Base-by-base conservation (phyloP, 352 stramenopile species). In the Phytophthora pistaciae region DNA sequence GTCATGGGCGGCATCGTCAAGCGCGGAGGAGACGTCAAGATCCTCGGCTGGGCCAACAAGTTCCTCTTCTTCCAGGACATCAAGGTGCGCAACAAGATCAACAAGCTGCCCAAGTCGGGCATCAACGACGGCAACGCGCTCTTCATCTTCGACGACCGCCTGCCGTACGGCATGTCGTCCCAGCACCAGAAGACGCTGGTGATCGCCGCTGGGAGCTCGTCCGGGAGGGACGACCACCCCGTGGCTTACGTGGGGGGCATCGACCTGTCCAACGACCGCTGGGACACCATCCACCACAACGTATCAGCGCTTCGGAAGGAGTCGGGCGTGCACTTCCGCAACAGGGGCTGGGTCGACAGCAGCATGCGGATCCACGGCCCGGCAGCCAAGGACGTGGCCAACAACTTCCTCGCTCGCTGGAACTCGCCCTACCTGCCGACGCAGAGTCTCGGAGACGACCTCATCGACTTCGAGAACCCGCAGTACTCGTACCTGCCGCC, bases 231-330 rank as follows among this genome's bases (percentile, higher is more conserved):
- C 11, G 63, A 74, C 13, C 59, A 72, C 1, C 56, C 71, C 6
- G 60, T 80, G 1, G 80, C 84, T n/a, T 90, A 84, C 60, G 71
- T 88, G 2, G 77, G 81, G 9, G 80, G 81, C 14, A 75, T 88
- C 23, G 84, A 91, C 59, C 66, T 88, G 46, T 75, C 73, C 7
- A 68, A 71, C n/a, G 73, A 90, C 40, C 80, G 84, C 14, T 92
- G 84, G 80, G 80, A 91, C 52, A 88, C 82, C n/a, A 72, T 78
- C 20, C 57, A 66, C 20, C 84, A 90, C 68, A 73, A 91, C 58
- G 58, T 75, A 44, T 68, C 79, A 8, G 69, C 58, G 29, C 38
- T 91, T 38, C 75, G 81, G 1, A 58, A 75, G 7, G 40, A 55
- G 8, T 64, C 59, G 29, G 68, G 67, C 9, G 72, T 90, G 56